phyloP scores from a whole-genome alignment of 2,329 filamentous ascomycete species.

The Dactylellina sp. region DNA sequence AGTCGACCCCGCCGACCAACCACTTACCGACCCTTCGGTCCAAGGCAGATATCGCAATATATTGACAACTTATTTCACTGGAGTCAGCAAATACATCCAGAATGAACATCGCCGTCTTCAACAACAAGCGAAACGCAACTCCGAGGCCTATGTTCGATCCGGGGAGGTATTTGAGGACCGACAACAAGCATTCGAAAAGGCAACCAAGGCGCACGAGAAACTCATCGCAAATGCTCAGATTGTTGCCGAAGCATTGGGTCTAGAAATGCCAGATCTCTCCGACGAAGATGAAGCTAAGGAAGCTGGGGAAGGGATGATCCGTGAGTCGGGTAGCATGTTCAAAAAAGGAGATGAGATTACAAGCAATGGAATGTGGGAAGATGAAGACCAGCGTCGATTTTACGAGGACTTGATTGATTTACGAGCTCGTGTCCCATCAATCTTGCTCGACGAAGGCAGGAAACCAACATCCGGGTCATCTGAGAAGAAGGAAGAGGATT shows the following conservation, averaged over 20 bases:
- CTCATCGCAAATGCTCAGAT: slow-evolving; percentile 90
- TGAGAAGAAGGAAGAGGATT: slow-evolving; percentile 72
- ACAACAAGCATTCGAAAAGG: slow-evolving; percentile 94
- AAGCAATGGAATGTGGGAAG: slow-evolving; percentile 96
- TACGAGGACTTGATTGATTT: slow-evolving; percentile 97
- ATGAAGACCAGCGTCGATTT: slow-evolving; percentile 96
- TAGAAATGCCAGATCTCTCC: slow-evolving; percentile 92
- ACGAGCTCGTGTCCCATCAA: slow-evolving; percentile 93
- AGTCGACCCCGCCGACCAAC: slow-evolving; percentile 67
- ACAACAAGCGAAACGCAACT: slow-evolving; percentile 90
- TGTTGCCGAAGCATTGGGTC: slow-evolving; percentile 85
- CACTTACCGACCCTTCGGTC: slow-evolving; percentile 76
- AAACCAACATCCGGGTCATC: slow-evolving; percentile 67
- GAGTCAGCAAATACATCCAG: slow-evolving; percentile 86
- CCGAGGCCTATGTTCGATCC: slow-evolving; percentile 97
- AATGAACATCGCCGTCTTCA: slow-evolving; percentile 92
- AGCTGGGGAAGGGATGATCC: slow-evolving; percentile 78
- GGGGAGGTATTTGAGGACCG: slow-evolving; percentile 98
- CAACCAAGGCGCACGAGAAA: slow-evolving; percentile 90
- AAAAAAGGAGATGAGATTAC: slow-evolving; percentile 81
- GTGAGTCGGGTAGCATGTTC: slow-evolving; percentile 61
- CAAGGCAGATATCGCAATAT: slow-evolving; percentile 89
- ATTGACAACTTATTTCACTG: slow-evolving; percentile 87
- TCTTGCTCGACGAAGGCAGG: slow-evolving; percentile 91
- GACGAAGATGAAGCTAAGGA: slow-evolving; percentile 79